A percentile compares a stretch with the other conserved stretches of the same genome.
These are phyloP conservation scores for Gryganskiella cystojenkinii DNA, from an alignment of 192 early-diverging fungal species.

Conservation along the genomic window DNA sequence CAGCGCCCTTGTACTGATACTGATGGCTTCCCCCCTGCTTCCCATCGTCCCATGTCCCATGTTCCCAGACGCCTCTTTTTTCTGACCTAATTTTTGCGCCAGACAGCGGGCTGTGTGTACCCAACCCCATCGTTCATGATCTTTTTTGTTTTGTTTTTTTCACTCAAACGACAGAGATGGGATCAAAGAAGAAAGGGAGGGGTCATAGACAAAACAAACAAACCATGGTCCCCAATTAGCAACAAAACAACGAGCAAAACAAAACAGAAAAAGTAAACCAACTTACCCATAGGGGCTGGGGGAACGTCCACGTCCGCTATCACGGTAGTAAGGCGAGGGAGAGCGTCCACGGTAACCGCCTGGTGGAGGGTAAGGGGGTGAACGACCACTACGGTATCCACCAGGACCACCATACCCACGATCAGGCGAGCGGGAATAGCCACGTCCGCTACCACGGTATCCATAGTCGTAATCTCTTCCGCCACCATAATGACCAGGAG, in stretches of 20 bases:
- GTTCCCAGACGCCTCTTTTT: background rate
- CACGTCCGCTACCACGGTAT: constrained; percentile 46
- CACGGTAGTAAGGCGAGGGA: background rate
- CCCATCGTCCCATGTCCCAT: too few species aligned
- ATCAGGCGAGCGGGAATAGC: constrained; percentile 56
- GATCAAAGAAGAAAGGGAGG: background rate
- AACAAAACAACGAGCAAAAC: too few species aligned
- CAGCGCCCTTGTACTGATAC: too few species aligned
- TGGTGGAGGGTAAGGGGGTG: constrained; percentile 45
- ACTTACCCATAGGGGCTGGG: constrained; percentile 55
- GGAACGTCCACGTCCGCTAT: constrained; percentile 3
- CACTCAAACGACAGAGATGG: too few species aligned
- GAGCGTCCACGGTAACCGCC: constrained; percentile 54
- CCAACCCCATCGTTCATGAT: background rate
- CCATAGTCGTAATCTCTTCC: constrained; percentile 45
- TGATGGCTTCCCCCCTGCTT: too few species aligned
- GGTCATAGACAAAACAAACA: background rate
- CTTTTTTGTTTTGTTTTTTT: too few species aligned
- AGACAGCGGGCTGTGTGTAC: background rate
- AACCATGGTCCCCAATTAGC: too few species aligned
- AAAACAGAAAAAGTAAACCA: too few species aligned
- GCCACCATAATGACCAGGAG: constrained; percentile 34
- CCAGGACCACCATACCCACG: constrained; percentile 52
- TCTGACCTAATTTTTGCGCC: background rate
- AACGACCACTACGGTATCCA: constrained; percentile 43